phyloP scores from a whole-genome alignment of 768 basidiomycete genomes.

The Trametopsis cervina region DNA sequence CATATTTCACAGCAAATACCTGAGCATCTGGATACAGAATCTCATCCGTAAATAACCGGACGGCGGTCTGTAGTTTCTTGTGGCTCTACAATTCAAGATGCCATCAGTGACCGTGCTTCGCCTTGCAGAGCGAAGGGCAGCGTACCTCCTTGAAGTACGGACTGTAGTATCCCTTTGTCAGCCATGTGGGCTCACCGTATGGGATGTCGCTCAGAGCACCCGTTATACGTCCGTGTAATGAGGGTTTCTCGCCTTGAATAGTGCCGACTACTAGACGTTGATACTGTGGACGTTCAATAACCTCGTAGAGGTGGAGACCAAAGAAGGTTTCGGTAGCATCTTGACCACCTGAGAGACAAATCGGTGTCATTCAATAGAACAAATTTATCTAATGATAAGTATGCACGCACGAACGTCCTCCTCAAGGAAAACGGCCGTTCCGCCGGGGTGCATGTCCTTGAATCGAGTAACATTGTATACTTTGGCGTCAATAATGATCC shows the following conservation, averaged over 20 bases:
- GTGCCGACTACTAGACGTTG: constrained; percentile 62
- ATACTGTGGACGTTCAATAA: constrained; percentile 68
- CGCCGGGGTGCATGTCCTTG: constrained; percentile 71
- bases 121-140: constrained; percentile 31
- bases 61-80: constrained; percentile 48
- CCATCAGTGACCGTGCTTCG: constrained; percentile 35
- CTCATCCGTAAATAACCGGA: constrained; percentile 63
- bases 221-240: constrained; percentile 48
- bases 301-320: constrained; percentile 77
- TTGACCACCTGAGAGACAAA: constrained; percentile 46
- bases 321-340: constrained; percentile 85
- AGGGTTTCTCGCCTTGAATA: constrained; percentile 52
- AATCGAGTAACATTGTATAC: constrained; percentile 76
- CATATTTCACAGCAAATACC: constrained; percentile 11
- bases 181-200: constrained; percentile 84
- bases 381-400: no score
- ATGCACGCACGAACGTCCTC: constrained; percentile 57
- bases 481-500: constrained; percentile 72
- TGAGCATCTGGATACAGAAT: constrained; percentile 44
- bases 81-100: constrained; percentile 42
- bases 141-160: constrained; percentile 81
- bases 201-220: constrained; percentile 71
- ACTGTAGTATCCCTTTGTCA: constrained; percentile 55
- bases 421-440: constrained; percentile 59
- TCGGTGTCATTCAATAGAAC: no score